Evolutionary conservation across 495 filamentous ascomycete genomes (phyloP), one percentile per base, ranked within the genome.

Genomic region (Penicillium lagena): DNA sequence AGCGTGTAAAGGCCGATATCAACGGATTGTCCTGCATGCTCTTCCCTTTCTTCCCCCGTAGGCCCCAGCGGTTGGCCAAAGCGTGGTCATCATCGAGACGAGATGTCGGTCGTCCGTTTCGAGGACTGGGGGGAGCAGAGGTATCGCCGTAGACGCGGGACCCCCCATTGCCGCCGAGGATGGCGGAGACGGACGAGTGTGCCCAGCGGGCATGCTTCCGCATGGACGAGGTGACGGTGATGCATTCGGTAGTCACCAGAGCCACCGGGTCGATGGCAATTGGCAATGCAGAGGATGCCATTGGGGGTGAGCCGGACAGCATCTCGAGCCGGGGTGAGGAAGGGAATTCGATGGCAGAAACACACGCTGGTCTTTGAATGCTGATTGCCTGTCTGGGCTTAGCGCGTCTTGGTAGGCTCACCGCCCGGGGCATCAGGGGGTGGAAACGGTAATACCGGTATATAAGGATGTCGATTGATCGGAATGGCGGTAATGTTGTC

Each of bases 21-120:
- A 99, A 76, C 31, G 93, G 94, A 58, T 97, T 96, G 68, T 99
- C 93, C 73, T 96, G 89, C 77, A 96, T 87, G 69, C 90, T 96
- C 77, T 90, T 94, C 30, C 93, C 94, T 64, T 90, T 96, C 81
- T 95, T 96, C 40, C 93, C 93, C 54, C 94, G 75, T 46, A 96
- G 63, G 2, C 93, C 93, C 93, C 93, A 99, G 62, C 78, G 63
- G 60, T 78, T 82, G 37, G 73, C 77, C 55, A 81, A 57, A 10
- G 58, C 67, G 62, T 75, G 77, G 51, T 80, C 77, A 39, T 73
- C 72, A 46, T 70, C 73, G 29, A 38, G 46, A 36, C 55, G 34
- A 12, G 53, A 40, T 34, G 52, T 55, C 22, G 35, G 31, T 47
- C 46, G 22, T 22, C 22, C 22, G 4, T 55, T 70, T 38, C 66